A percentile compares a stretch with the other conserved stretches of the same genome.
phyloP scores from a whole-genome alignment of 2,329 filamentous ascomycete genomes.

The Aspergillus unguis region DNA sequence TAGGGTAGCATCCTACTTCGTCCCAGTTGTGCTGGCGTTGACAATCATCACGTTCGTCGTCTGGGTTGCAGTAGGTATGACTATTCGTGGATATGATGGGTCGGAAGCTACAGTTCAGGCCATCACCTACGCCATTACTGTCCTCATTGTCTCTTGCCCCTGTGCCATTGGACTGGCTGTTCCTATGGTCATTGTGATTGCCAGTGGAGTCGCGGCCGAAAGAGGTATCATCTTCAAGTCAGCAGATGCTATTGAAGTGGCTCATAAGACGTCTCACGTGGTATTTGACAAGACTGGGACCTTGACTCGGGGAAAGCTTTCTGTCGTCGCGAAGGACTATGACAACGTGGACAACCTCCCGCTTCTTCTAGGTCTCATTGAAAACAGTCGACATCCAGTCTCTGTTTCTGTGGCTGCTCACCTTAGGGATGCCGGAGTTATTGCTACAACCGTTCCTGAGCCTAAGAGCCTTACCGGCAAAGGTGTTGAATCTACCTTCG shows the following conservation, averaged over 20 bases:
- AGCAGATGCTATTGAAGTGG: conserved; percentile 61
- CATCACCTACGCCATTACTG: conserved; percentile 68
- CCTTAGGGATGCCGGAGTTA: conserved; percentile 29
- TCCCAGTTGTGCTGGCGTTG: no score
- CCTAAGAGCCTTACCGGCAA: conserved; percentile 27
- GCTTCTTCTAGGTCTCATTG: conserved; percentile 41
- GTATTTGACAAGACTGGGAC: conserved; percentile 82
- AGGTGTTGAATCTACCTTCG: conserved; percentile 26
- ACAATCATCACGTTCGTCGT: no score
- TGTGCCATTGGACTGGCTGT: conserved; percentile 74
- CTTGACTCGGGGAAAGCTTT: conserved; percentile 58
- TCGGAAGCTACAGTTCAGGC: conserved; percentile 56
- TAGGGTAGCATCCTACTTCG: no score
- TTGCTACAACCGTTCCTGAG: conserved; percentile 17
- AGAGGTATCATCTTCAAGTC: conserved; percentile 68
- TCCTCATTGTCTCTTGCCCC: conserved; percentile 72
- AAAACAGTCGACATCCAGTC: conserved; percentile 51
- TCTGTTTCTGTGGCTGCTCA: conserved; percentile 48
- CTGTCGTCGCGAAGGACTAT: conserved; percentile 32
- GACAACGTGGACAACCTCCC: not conserved
- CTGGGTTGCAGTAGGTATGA: conserved; percentile 62
- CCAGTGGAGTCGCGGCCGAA: conserved; percentile 62
- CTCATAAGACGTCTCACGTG: conserved; percentile 60
- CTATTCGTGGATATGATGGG: conserved; percentile 32
- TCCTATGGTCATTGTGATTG: conserved; percentile 74